These are phyloP conservation scores for Chrysoporthe deuterocubensis DNA, from an alignment of 2,329 filamentous ascomycete species.

Conservation along the genomic window DNA sequence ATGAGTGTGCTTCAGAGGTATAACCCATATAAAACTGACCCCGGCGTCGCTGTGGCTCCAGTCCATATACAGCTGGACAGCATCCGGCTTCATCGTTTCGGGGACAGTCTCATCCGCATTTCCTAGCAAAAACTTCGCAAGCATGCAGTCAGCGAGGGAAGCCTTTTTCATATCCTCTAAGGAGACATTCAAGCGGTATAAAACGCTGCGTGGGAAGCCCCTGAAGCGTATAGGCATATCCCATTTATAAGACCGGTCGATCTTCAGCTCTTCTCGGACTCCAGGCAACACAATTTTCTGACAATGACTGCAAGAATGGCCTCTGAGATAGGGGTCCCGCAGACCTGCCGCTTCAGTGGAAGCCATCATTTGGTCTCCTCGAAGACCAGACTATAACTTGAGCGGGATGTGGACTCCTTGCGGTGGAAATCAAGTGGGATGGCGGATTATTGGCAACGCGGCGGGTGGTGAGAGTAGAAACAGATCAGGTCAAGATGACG, in stretches of 20 bases:
- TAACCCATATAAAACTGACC: background rate
- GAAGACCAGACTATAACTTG: background rate
- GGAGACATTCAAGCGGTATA: background rate
- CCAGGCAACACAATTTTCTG: background rate
- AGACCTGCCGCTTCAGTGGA: background rate
- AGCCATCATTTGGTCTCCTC: background rate
- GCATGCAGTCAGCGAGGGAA: background rate
- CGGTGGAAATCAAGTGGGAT: background rate
- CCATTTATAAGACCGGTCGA: background rate
- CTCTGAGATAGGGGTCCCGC: background rate
- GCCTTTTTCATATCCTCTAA: background rate
- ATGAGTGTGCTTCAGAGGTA: background rate
- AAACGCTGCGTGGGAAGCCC: accelerated
- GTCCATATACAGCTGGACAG: background rate
- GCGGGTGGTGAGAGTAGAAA: background rate
- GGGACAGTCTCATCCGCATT: no score
- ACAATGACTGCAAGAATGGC: background rate
- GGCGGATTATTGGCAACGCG: background rate
- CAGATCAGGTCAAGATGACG: background rate
- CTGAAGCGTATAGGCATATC: background rate
- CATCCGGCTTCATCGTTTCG: background rate
- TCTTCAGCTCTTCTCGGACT: background rate
- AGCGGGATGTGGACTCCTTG: background rate
- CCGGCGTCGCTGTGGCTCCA: no score
- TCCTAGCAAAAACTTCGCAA: background rate